Percentiles rank a stretch among this genome's conserved stretches.
Conservation (phyloP, 495 filamentous ascomycete genomes). For the Stereocaulon alpinum region DNA sequence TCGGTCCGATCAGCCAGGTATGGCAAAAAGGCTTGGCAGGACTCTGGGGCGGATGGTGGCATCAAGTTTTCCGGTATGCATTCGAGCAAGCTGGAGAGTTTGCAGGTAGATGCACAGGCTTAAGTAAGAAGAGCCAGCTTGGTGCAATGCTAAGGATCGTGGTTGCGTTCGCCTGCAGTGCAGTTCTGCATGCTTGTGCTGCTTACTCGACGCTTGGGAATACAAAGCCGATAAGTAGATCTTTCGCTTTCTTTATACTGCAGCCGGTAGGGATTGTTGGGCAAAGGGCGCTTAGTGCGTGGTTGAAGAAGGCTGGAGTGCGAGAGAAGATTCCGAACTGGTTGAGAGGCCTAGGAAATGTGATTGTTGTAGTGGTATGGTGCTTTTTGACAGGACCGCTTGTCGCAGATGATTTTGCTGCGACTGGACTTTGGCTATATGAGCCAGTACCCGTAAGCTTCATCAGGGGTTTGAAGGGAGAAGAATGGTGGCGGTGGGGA, state of each 20-base stretch:
- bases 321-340: slow-evolving; percentile 26
- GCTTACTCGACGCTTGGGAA: slow-evolving; percentile 41
- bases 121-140: slow-evolving; percentile 12
- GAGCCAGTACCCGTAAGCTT: slow-evolving; percentile 61
- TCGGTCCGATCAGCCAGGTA: slow-evolving; percentile 47
- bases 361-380: slow-evolving; percentile 45
- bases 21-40: slow-evolving; percentile 59
- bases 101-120: slow-evolving; percentile 9
- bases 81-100: slow-evolving; percentile 37
- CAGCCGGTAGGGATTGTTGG: slow-evolving; percentile 45
- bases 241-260: slow-evolving; percentile 47
- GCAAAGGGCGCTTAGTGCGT: slow-evolving; percentile 32
- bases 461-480: slow-evolving; percentile 42
- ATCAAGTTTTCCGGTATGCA: slow-evolving; percentile 69
- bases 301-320: slow-evolving; percentile 19
- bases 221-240: slow-evolving; percentile 32
- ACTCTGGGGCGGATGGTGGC: slow-evolving; percentile 81
- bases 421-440: slow-evolving; percentile 52
- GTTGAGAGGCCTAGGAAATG: slow-evolving; percentile 40
- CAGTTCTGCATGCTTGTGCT: slow-evolving; percentile 48
- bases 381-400: slow-evolving; percentile 43
- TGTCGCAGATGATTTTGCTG: slow-evolving; percentile 51
- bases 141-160: slow-evolving; percentile 27
- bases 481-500: slow-evolving; percentile 50
- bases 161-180: slow-evolving; percentile 49